A percentile compares a stretch with the other conserved stretches of the same genome.
phyloP scores from a whole-genome alignment of 2,329 filamentous ascomycete species.

The Paecilomyces formosus region DNA sequence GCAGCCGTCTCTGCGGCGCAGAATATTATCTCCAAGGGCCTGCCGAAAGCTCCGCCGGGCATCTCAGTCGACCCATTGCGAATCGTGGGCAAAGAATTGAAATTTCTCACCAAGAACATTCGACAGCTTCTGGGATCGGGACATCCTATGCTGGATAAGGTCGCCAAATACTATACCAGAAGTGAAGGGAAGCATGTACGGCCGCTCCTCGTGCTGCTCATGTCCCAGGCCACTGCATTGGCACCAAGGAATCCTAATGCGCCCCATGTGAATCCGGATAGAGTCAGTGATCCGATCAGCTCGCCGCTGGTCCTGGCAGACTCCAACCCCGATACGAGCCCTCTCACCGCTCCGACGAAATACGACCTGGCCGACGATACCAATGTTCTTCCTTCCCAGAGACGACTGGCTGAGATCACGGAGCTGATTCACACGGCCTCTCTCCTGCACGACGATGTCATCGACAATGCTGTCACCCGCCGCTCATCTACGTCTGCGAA shows the following conservation, averaged over 20 bases:
- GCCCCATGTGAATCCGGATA: conserved; percentile 19
- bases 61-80: conserved; percentile 81
- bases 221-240: conserved; percentile 88
- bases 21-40: conserved; percentile 35
- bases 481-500: conserved; percentile 84
- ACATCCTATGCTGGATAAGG: conserved; percentile 87
- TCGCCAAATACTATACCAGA: conserved; percentile 96
- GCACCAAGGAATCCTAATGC: conserved; percentile 54
- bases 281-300: conserved; percentile 56
- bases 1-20: conserved; percentile 48
- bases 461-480: conserved; percentile 81
- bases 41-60: conserved; percentile 37
- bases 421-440: conserved; percentile 97
- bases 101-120: conserved; percentile 90
- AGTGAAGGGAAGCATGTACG: conserved; percentile 95
- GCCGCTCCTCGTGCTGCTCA: conserved; percentile 87
- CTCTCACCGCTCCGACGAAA: conserved; percentile 43
- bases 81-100: conserved; percentile 92
- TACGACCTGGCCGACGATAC: conserved; percentile 38
- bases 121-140: conserved; percentile 86
- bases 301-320: conserved; percentile 63
- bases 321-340: conserved; percentile 62
- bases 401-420: conserved; percentile 89
- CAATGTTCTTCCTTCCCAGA: conserved; percentile 79
- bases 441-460: conserved; percentile 94